Conservation (phyloP, 345 rosid species). For the Draba incana region DNA sequence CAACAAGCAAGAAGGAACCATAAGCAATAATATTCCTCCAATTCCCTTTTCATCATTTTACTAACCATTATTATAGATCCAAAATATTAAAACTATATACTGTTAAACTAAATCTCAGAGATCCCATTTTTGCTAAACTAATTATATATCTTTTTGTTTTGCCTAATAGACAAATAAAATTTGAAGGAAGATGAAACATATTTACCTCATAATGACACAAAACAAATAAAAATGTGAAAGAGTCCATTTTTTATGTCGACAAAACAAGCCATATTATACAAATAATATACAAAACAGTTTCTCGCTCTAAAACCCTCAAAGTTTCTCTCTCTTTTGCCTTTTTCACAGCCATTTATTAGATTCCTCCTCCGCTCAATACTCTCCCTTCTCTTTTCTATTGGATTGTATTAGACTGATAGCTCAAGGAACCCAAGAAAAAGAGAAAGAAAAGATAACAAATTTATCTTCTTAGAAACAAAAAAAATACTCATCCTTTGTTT, state of each 20-base stretch:
- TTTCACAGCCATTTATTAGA: slow-evolving; percentile 66
- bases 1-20: slow-evolving; percentile 47
- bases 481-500: slow-evolving; percentile 33
- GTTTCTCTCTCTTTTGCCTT: slow-evolving; percentile 34
- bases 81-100: neutral
- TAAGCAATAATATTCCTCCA: slow-evolving; percentile 44
- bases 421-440: slow-evolving; percentile 40
- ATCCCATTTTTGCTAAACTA: neutral
- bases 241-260: slow-evolving; percentile 26
- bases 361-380: slow-evolving; percentile 57
- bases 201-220: neutral
- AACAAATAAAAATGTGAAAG: slow-evolving; percentile 1
- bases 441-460: neutral
- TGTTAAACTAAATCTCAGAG: neutral
- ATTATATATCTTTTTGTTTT: neutral
- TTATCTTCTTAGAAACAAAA: slow-evolving; percentile 13
- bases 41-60: slow-evolving; percentile 17
- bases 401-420: slow-evolving; percentile 60
- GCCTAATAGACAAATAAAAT: neutral
- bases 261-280: neutral
- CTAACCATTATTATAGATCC: slow-evolving; percentile 30
- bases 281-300: slow-evolving; percentile 28
- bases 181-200: slow-evolving; percentile 2
- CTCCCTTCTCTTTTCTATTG: slow-evolving; percentile 55
- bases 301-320: slow-evolving; percentile 43